These are phyloP conservation scores for Suillus clintonianus DNA, from an alignment of 768 basidiomycete genomes.

Conservation along the genomic window DNA sequence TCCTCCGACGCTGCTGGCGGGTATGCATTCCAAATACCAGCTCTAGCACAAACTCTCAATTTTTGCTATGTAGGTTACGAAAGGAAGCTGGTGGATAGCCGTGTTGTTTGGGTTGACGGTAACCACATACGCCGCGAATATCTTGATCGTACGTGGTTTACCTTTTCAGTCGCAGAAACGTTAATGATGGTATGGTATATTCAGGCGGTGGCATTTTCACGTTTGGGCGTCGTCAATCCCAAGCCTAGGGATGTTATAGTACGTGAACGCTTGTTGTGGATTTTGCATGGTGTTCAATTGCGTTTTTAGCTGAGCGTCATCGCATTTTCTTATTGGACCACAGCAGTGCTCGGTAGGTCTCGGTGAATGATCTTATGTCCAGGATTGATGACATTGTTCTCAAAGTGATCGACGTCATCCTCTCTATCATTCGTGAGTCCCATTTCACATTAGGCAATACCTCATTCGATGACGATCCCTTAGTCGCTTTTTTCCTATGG, in stretches of 20 bases:
- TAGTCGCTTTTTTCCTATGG: slow-evolving; percentile 46
- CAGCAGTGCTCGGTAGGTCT: slow-evolving; percentile 40
- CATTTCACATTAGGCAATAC: background rate
- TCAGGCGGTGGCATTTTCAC: background rate
- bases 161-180: background rate
- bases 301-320: slow-evolving; percentile 29
- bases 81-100: slow-evolving; percentile 38
- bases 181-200: no score
- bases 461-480: background rate
- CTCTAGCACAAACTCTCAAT: background rate
- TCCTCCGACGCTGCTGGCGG: slow-evolving; percentile 55
- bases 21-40: slow-evolving; percentile 23
- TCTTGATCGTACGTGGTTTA: slow-evolving; percentile 35
- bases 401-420: slow-evolving; percentile 41
- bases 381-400: background rate
- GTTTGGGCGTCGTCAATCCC: background rate
- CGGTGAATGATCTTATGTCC: background rate
- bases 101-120: slow-evolving; percentile 35
- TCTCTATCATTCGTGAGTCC: slow-evolving; percentile 41
- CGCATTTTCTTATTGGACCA: slow-evolving; percentile 49
- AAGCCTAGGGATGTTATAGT: background rate
- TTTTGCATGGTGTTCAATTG: background rate
- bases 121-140: slow-evolving; percentile 38
- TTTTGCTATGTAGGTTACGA: slow-evolving; percentile 42
- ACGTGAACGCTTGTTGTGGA: background rate